Conservation (phyloP, 495 filamentous ascomycete species). For the Penicillium roqueforti region DNA sequence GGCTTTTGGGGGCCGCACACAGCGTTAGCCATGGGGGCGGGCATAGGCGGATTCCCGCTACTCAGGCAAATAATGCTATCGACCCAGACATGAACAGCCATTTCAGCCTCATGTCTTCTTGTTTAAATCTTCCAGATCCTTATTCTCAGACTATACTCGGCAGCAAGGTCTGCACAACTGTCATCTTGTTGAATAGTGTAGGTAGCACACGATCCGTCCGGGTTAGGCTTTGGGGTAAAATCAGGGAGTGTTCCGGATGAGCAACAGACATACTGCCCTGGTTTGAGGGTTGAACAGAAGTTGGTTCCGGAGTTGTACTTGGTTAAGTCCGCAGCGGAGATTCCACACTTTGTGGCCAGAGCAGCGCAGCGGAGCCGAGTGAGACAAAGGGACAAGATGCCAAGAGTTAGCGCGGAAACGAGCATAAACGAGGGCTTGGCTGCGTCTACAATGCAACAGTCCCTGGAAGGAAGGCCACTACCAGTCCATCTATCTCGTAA, state of each 20-base stretch:
- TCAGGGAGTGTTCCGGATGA: constrained; percentile 35
- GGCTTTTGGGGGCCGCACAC: constrained; percentile 40
- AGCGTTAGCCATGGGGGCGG: constrained; percentile 24
- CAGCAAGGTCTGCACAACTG: constrained; percentile 23
- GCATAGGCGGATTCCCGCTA: constrained; percentile 40
- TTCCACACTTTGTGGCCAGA: constrained; percentile 27
- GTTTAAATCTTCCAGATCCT: constrained; percentile 32
- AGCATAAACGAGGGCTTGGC: too few species aligned
- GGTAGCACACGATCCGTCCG: constrained; percentile 42
- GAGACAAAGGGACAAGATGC: too few species aligned
- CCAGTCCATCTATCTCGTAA: too few species aligned
- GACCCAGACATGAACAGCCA: constrained; percentile 1
- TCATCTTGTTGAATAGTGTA: constrained; percentile 36
- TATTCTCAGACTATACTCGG: constrained; percentile 28
- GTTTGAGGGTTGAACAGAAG: constrained; percentile 33
- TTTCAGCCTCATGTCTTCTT: constrained; percentile 36
- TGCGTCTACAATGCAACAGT: too few species aligned
- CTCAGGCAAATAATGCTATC: constrained; percentile 39
- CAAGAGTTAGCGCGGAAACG: too few species aligned
- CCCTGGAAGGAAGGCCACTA: too few species aligned
- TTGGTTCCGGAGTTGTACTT: constrained; percentile 33
- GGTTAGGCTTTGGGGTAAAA: constrained; percentile 33
- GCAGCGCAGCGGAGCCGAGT: not conserved
- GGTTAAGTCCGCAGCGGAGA: constrained; percentile 33
- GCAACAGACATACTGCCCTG: constrained; percentile 47